Evolutionary conservation across 2,329 filamentous ascomycete species (phyloP).

Genomic region (Diaporthe humulicola): DNA sequence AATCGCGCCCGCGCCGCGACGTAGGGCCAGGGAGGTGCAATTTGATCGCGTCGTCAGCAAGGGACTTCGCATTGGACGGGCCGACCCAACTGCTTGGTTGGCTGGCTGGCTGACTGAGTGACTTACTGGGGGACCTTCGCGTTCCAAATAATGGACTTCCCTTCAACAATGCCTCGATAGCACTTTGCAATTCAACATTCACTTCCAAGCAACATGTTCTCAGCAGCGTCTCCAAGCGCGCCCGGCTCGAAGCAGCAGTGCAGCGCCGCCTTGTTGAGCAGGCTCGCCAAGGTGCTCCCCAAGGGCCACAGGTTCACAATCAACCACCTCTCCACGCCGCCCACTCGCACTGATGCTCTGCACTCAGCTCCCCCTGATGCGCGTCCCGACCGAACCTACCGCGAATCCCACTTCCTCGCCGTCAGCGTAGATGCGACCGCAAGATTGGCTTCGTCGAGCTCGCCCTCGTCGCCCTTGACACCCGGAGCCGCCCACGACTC

Average conservation of each 20-base stretch:
- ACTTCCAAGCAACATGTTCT: slow-evolving; percentile 31
- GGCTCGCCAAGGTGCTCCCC: slow-evolving; percentile 66
- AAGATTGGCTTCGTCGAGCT: slow-evolving; percentile 28
- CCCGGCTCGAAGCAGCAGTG: slow-evolving; percentile 42
- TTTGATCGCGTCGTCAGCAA: slow-evolving; percentile 31
- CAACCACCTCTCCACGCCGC: slow-evolving; percentile 90
- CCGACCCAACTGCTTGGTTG: slow-evolving; percentile 16
- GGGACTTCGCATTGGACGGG: slow-evolving; percentile 28
- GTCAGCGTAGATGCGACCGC: slow-evolving; percentile 59
- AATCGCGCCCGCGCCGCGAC: slow-evolving; percentile 29
- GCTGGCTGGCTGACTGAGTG: not conserved
- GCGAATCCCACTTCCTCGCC: slow-evolving; percentile 83
- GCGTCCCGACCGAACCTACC: slow-evolving; percentile 82
- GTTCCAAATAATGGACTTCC: not conserved
- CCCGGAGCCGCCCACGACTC: slow-evolving; percentile 46
- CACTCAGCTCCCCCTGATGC: slow-evolving; percentile 82
- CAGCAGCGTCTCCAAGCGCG: slow-evolving; percentile 37
- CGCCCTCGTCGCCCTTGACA: slow-evolving; percentile 37
- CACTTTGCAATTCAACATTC: slow-evolving; percentile 38
- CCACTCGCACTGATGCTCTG: slow-evolving; percentile 79
- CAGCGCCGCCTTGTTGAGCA: slow-evolving; percentile 50
- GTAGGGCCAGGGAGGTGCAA: slow-evolving; percentile 22
- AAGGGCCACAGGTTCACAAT: slow-evolving; percentile 72
- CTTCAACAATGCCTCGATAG: slow-evolving; percentile 8
- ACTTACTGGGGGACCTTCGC: not conserved